Percentiles rank a stretch among this genome's conserved stretches.
phyloP scores from a whole-genome alignment of 2,329 filamentous ascomycete species.

The Cercospora brassicicola region DNA sequence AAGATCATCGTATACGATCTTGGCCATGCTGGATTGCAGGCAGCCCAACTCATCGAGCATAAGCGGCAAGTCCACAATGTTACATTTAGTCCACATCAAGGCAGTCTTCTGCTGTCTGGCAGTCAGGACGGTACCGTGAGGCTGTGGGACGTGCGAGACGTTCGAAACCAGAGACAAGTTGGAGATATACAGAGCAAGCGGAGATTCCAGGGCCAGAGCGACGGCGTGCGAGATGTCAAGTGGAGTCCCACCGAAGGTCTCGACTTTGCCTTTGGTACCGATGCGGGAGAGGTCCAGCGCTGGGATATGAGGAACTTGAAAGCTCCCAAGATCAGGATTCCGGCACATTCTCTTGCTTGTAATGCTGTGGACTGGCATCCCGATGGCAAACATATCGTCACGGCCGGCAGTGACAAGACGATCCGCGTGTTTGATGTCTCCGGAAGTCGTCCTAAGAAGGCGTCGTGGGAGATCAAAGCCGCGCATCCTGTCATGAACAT shows the following conservation, averaged over 20 bases:
- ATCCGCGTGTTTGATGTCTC: constrained; percentile 67
- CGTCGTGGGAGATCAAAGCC: constrained; percentile 58
- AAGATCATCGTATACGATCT: constrained; percentile 67
- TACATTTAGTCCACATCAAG: constrained; percentile 64
- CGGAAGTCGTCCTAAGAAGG: constrained; percentile 58
- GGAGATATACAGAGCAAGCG: constrained; percentile 57
- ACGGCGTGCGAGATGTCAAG: constrained; percentile 62
- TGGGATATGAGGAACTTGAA: constrained; percentile 63
- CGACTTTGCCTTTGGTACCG: constrained; percentile 64
- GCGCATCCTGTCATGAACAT: constrained; percentile 63
- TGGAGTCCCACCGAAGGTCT: constrained; percentile 65
- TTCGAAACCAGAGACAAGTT: constrained; percentile 42
- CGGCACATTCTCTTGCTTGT: constrained; percentile 59
- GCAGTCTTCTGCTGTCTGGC: constrained; percentile 61
- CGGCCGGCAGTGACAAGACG: constrained; percentile 62
- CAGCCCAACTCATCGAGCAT: constrained; percentile 64
- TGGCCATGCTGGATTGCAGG: constrained; percentile 60
- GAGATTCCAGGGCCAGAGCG: constrained; percentile 58
- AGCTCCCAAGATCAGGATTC: constrained; percentile 59
- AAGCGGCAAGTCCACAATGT: constrained; percentile 65
- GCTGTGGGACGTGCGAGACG: constrained; percentile 63
- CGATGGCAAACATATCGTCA: constrained; percentile 64
- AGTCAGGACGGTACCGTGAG: constrained; percentile 65
- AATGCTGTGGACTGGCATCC: constrained; percentile 67
- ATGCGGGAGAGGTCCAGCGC: constrained; percentile 62